Percentiles rank a stretch among this genome's conserved stretches.
Evolutionary conservation across 1,139 yeast species (phyloP).

Genomic region (Hyphopichia burtonii): DNA sequence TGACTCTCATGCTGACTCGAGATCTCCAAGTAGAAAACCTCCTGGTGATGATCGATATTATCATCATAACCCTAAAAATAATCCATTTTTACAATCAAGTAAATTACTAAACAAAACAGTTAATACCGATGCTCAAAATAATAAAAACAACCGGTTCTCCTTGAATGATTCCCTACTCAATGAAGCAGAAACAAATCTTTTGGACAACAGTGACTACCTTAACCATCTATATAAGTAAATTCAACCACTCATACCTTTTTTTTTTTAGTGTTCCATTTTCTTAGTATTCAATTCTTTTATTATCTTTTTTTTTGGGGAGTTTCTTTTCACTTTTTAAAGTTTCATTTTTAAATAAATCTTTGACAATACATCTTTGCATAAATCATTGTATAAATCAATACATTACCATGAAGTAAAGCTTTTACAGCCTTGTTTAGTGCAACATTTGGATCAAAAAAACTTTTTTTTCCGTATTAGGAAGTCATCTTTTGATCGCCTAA

Average conservation of each 20-base stretch:
- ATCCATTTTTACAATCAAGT: conserved; percentile 7
- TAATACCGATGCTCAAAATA: not conserved
- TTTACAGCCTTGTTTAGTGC: no score
- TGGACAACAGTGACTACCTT: conserved; percentile 21
- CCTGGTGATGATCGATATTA: conserved; percentile 1
- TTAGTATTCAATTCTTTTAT: no score
- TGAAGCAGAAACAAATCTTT: conserved; percentile 27
- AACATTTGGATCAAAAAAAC: not conserved
- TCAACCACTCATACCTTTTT: no score
- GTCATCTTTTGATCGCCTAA: not conserved
- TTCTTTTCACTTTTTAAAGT: no score
- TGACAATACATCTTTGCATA: no score
- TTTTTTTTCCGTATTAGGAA: not conserved
- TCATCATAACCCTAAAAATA: conserved; percentile 7
- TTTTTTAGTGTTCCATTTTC: not conserved
- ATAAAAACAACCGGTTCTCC: conserved; percentile 1
- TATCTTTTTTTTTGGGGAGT: no score
- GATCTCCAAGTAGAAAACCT: not conserved
- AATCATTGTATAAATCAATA: no score
- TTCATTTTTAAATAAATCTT: no score
- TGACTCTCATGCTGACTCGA: not conserved
- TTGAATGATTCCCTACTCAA: conserved; percentile 20
- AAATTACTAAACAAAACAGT: not conserved
- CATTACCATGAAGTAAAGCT: no score
- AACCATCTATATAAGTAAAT: conserved; percentile 7